Evolutionary conservation across 768 basidiomycete species (phyloP).

Genomic region (Lentinula edodes): DNA sequence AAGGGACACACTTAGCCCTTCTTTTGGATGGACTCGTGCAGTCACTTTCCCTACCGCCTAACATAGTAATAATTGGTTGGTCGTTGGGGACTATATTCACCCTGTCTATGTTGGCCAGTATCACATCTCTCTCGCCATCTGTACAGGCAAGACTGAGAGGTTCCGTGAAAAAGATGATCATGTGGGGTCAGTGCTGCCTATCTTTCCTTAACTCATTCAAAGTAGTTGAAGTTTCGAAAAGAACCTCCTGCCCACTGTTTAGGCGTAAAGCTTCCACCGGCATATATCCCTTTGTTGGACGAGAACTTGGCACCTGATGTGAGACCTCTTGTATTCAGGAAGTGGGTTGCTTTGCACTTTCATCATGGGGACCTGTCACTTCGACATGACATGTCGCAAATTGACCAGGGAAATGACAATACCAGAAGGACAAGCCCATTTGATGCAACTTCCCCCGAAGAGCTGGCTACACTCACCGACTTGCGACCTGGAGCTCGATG

Average conservation of each 20-base stretch:
- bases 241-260: conserved; percentile 17
- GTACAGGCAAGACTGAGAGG: conserved; percentile 13
- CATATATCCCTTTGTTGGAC: conserved; percentile 19
- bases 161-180: conserved; percentile 16
- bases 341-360: conserved; percentile 18
- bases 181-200: conserved; percentile 13
- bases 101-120: conserved; percentile 14
- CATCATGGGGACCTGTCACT: conserved; percentile 13
- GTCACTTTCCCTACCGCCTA: conserved; percentile 11
- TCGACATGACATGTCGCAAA: conserved; percentile 1
- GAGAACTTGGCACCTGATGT: conserved; percentile 14
- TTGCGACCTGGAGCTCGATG: conserved; percentile 11
- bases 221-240: neutral
- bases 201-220: neutral
- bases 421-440: conserved; percentile 4
- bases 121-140: conserved; percentile 13
- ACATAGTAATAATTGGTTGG: conserved; percentile 22
- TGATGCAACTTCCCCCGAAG: conserved; percentile 4
- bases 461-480: conserved; percentile 8
- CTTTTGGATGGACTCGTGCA: conserved; percentile 21
- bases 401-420: conserved; percentile 8
- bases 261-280: conserved; percentile 12
- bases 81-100: conserved; percentile 23
- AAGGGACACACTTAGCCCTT: conserved; percentile 23
- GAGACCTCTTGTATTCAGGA: conserved; percentile 12